Evolutionary conservation across 352 stramenopile genomes (phyloP), one percentile per base, ranked within the genome.

Genomic region (Phytophthora pluvialis): DNA sequence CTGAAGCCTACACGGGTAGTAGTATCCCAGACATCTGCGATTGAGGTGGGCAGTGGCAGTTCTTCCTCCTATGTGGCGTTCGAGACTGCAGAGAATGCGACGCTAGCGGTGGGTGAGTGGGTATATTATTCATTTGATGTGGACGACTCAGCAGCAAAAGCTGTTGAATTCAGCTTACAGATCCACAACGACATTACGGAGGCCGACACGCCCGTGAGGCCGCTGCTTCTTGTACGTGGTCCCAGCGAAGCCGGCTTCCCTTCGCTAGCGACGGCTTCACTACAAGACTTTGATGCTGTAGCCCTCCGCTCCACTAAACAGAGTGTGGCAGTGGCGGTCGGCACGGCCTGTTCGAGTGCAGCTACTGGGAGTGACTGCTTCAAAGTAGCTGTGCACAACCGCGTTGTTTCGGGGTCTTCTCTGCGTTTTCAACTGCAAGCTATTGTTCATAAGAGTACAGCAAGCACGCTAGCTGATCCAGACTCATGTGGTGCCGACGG

Each of bases 301-400:
- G 67, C 70, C 0, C 45, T 50, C 0, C 67, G 71, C 0, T 59
- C 45, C 4, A 26, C 32, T 4, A 45, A 40, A 1, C 84, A 93
- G 44, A 39, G 54, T 5, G 77, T 93, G 5, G 52, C 74, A 3
- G 33, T 93, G 11, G 63, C 61, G 10, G 73, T 93, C 1, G 69
- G 76, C 10, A 78, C 68, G 0, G 47, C 66, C 4, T 93, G 83
- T 54, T 76, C 80, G 3, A 80, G 67, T 28, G 57, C 61, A 10
- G 26, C 40, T 4, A 75, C 58, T 1, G 59, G 67, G 1, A 77
- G 66, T 5, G 70, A 88, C 32, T 91, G 85, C 74, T 93, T 80
- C 75, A 93, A 93, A 54, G 60, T 93, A 9, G 79, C 83, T 0
- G 42, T 91, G 2, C 73, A 88, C 72, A 91, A 93, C 56, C 83